Conservation (phyloP, 2,329 filamentous ascomycete species). For the Diaporthe sp. region DNA sequence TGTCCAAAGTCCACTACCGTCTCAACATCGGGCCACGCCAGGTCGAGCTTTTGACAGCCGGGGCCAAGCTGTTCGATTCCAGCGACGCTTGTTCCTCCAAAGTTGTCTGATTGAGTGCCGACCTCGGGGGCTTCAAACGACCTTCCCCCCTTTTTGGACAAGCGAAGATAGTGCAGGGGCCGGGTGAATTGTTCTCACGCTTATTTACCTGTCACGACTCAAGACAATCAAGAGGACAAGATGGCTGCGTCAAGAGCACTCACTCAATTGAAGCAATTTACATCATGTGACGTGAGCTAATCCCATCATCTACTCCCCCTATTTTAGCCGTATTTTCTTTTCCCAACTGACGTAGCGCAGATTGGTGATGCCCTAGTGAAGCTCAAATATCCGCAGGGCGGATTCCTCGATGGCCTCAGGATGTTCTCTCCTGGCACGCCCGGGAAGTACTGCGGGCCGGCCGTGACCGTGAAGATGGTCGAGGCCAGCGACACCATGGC, state of each 20-base stretch:
- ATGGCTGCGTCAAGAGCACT: constrained; percentile 13
- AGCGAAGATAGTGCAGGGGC: background rate
- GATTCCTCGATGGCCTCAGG: constrained; percentile 40
- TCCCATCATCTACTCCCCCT: background rate
- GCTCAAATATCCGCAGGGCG: constrained; percentile 39
- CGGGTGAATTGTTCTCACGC: background rate
- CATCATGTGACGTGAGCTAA: background rate
- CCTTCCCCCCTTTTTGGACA: background rate
- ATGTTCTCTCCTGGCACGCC: constrained; percentile 34
- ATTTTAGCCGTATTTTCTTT: too few species aligned
- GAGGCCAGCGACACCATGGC: constrained; percentile 38
- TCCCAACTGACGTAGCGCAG: background rate
- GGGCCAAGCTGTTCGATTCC: too few species aligned
- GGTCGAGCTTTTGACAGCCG: background rate
- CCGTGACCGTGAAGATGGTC: constrained; percentile 43
- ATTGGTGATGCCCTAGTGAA: constrained; percentile 39
- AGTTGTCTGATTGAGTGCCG: too few species aligned
- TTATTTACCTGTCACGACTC: background rate
- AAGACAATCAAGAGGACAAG: background rate
- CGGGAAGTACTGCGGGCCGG: constrained; percentile 35
- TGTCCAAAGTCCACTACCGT: background rate
- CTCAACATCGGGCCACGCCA: background rate
- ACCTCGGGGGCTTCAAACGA: background rate
- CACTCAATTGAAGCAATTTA: background rate
- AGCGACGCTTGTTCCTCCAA: too few species aligned